Evolutionary conservation across 495 filamentous ascomycete species (phyloP), one percentile per base, ranked within the genome.

Genomic region (Aspergillus baeticus): DNA sequence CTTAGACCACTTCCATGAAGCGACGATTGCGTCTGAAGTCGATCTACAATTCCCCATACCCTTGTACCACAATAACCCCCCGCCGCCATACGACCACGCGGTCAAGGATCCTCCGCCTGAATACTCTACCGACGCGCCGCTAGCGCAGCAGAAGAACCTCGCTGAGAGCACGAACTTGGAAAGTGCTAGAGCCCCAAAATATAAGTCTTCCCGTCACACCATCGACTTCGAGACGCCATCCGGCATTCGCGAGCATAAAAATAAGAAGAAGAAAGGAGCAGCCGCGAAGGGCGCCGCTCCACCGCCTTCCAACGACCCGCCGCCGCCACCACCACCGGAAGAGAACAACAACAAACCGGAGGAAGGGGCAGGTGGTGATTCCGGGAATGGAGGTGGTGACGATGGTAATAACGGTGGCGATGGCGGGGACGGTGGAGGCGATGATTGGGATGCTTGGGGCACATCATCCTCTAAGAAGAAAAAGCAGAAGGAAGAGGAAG

Each of bases 151-250:
- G 20, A 70, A 63, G 50, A 51, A 54, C 1, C 10, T 57, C 6
- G 17, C 29, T 5, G 33, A 51, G 14, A 49, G 63, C 1, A 57
- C 55, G 6, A 63, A 59, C 6, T 63, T 61, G 0, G 46, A 44
- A 53, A 57, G 41, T 52, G 69, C 50, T 60, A 72, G 41, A 55
- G 68, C 51, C 66, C 60, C 55, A 73, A 71, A 57, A 69, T 71
- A 41, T 65, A 71, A 38, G 70, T 77, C 51, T 59, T 77, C 43
- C 55, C 55, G 39, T 60, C 69, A 34, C 63, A 69, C 73, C 20
- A 75, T 81, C 37, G 79, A 83, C 63, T 78, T 84, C 42, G 82
- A 84, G 52, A 79, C 76, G 29, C 62, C 71, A 7, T 66, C 72
- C 34, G 76, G 69, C n/a, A 67, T 78, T 18, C 77, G 79, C 0